Conservation (phyloP, 2,329 filamentous ascomycete genomes). For the Remersonia thermophila region DNA sequence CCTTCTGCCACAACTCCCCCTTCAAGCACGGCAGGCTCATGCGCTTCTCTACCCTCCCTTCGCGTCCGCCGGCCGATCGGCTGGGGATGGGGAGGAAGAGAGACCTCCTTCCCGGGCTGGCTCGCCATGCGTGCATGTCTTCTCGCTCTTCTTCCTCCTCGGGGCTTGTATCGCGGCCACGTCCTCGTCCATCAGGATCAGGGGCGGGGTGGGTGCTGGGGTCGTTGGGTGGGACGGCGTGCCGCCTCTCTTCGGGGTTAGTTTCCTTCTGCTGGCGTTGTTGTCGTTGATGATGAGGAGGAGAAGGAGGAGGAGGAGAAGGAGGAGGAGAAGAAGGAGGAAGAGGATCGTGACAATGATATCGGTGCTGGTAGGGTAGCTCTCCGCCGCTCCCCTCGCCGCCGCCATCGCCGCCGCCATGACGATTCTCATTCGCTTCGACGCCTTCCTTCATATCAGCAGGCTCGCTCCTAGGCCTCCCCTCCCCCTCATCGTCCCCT, state of each 20-base stretch:
- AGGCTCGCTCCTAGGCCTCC: background rate
- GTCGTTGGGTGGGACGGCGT: background rate
- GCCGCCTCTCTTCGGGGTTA: no score
- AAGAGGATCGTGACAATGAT: no score
- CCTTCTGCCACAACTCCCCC: constrained; percentile 20
- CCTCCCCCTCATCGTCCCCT: background rate
- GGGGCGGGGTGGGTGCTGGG: background rate
- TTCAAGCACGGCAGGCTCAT: constrained; percentile 24
- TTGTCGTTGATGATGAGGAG: no score
- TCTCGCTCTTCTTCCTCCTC: background rate
- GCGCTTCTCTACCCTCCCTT: no score
- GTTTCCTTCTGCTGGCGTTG: no score
- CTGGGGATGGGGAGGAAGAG: constrained; percentile 7
- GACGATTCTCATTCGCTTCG: background rate
- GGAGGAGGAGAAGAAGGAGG: no score
- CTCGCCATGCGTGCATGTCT: constrained; percentile 1
- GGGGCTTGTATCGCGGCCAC: background rate
- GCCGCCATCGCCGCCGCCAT: background rate
- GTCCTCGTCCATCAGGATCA: background rate
- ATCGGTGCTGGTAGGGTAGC: no score
- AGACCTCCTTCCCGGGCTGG: constrained; percentile 1
- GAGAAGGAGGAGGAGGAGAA: no score
- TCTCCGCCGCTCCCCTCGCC: background rate
- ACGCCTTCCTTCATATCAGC: background rate
- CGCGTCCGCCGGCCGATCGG: constrained; percentile 4